These are phyloP conservation scores for Tolypocladium inflatum DNA, from an alignment of 2,329 filamentous ascomycete species.

Conservation along the genomic window DNA sequence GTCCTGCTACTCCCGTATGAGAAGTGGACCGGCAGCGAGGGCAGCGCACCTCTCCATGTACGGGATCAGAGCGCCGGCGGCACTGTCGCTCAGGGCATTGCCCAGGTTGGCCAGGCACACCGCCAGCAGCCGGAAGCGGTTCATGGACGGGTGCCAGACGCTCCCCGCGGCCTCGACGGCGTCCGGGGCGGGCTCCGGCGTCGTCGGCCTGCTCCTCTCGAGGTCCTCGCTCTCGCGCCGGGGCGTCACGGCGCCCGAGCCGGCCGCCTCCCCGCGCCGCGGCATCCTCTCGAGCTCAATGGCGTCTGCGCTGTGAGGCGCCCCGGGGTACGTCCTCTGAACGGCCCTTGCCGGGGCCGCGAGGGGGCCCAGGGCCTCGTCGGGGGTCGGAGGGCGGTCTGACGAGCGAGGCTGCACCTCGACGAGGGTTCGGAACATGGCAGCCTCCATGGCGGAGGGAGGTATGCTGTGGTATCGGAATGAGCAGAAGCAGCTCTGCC, in stretches of 20 bases:
- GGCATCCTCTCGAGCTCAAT: slow-evolving; percentile 18
- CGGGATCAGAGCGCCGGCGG: slow-evolving; percentile 69
- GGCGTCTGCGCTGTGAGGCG: slow-evolving; percentile 19
- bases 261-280: not conserved
- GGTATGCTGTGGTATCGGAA: not conserved
- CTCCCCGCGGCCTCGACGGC: slow-evolving; percentile 42
- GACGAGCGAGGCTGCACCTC: slow-evolving; percentile 17
- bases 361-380: slow-evolving; percentile 13
- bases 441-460: slow-evolving; percentile 20
- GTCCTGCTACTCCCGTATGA: not conserved
- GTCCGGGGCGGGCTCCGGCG: slow-evolving; percentile 25
- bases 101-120: slow-evolving; percentile 57
- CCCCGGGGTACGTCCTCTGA: slow-evolving; percentile 28
- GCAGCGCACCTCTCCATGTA: slow-evolving; percentile 57
- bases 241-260: slow-evolving; percentile 5
- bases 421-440: slow-evolving; percentile 21
- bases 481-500: not conserved
- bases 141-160: slow-evolving; percentile 54
- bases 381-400: slow-evolving; percentile 5
- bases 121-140: slow-evolving; percentile 57
- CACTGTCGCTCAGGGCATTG: slow-evolving; percentile 65
- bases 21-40: not conserved
- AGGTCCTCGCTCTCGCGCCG: slow-evolving; percentile 21
- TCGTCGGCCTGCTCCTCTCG: slow-evolving; percentile 45
- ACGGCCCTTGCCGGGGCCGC: slow-evolving; percentile 24